Percentiles rank a stretch among this genome's conserved stretches.
Conservation (phyloP, 345 rosid species). For the rapeseed (Brassica napus) region DNA sequence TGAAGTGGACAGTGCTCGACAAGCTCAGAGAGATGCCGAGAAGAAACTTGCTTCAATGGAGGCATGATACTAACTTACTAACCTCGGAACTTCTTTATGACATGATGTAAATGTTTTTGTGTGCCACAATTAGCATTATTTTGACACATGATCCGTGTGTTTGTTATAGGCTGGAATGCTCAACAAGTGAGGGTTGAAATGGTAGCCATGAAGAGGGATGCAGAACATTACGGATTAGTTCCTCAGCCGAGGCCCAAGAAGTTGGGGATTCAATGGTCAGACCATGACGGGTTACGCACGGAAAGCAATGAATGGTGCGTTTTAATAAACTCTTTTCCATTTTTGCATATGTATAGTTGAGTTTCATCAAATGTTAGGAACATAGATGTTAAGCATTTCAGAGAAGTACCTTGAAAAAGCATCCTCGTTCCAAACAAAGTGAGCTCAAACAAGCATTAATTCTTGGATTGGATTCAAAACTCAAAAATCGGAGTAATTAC, state of each 20-base stretch:
- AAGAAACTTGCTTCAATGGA: slow-evolving; percentile 84
- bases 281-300: slow-evolving; percentile 25
- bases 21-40: slow-evolving; percentile 93
- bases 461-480: too few species aligned
- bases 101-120: slow-evolving; percentile 3
- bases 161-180: slow-evolving; percentile 74
- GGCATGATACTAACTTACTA: slow-evolving; percentile 44
- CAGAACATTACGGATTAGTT: slow-evolving; percentile 90
- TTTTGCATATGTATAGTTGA: too few species aligned
- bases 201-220: slow-evolving; percentile 98
- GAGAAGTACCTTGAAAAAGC: too few species aligned
- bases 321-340: too few species aligned
- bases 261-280: slow-evolving; percentile 59
- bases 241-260: slow-evolving; percentile 66
- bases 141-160: slow-evolving; percentile 17
- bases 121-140: neutral
- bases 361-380: too few species aligned
- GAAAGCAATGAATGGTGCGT: neutral
- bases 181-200: slow-evolving; percentile 92
- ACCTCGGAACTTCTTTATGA: neutral
- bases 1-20: slow-evolving; percentile 92
- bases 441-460: too few species aligned
- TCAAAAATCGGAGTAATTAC: too few species aligned
- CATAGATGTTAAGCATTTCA: too few species aligned
- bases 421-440: too few species aligned